These are phyloP conservation scores for Chlamydomonas sp. DNA, from an alignment of 139 green algal genomes.

Conservation along the genomic window DNA sequence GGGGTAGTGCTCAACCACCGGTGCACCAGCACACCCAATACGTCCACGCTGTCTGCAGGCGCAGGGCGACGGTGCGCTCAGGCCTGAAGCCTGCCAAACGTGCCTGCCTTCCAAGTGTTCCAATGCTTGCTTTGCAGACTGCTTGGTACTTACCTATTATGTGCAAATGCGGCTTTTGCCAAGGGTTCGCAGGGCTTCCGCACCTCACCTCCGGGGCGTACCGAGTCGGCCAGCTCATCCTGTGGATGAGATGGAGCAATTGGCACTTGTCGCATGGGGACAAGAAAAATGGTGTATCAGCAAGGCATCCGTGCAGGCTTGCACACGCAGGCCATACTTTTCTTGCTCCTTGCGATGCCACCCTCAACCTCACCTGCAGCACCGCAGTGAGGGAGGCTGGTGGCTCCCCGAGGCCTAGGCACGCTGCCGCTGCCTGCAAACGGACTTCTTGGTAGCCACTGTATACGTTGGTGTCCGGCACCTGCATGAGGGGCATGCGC, in stretches of 20 bases:
- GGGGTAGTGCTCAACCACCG: constrained; percentile 60
- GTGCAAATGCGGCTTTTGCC: too few species aligned
- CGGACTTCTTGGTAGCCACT: constrained; percentile 75
- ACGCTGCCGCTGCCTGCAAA: constrained; percentile 67
- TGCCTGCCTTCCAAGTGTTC: neutral
- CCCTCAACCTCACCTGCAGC: constrained; percentile 49
- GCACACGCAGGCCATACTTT: too few species aligned
- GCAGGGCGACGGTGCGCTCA: neutral
- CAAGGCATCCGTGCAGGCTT: too few species aligned
- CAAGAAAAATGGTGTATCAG: too few species aligned
- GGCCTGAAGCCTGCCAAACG: too few species aligned
- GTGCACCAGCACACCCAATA: constrained; percentile 79
- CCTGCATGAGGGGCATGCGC: neutral
- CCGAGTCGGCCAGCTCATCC: constrained; percentile 86
- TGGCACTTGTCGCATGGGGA: too few species aligned
- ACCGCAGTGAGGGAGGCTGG: constrained; percentile 75
- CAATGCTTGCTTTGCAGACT: too few species aligned
- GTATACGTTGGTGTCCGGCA: constrained; percentile 53
- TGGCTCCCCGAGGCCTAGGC: constrained; percentile 64
- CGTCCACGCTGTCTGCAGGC: constrained; percentile 80
- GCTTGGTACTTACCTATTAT: too few species aligned
- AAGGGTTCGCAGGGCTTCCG: neutral
- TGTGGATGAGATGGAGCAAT: neutral
- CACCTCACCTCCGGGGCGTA: constrained; percentile 69
- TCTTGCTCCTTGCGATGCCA: too few species aligned